Base-by-base conservation (phyloP, 768 basidiomycete genomes). In the Psilocybe subaeruginosa region DNA sequence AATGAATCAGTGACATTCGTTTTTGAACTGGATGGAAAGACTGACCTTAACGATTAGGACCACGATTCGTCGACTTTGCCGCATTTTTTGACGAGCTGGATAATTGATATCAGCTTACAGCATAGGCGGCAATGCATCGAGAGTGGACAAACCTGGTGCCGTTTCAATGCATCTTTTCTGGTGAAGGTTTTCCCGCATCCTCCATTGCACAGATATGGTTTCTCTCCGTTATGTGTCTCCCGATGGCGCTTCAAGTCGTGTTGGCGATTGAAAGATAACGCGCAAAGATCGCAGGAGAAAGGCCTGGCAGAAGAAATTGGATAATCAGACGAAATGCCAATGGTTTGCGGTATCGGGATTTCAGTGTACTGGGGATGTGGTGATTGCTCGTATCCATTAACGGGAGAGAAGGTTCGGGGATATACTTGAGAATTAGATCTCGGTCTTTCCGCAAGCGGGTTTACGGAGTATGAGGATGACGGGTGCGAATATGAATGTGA, bases 171-270 rank as follows among this genome's bases (percentile, higher is more conserved):
- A 70, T 93, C 92, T 76, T 93, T 92, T 65, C 92, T 83, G 52
- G 91, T 93, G 70, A 93, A 93, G 2, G 91, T 92, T 79, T 93
- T 93, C 51, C 90, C 91, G 61, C 92, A 93, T 47, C 89, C 89
- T 11, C 90, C 91, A 66, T 92, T 92, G 74, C 92, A 93, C 16
- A 86, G 73, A 75, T 86, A 93, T 8, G 92, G 91, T 72, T 92
- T 93, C 73, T 93, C 91, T 39, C 91, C 91, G 4, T 89, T 89
- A 75, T 93, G 92, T 27, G 90, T 93, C 67, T 93, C 91, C 64
- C 89, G 81, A 75, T 94, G 92, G 37, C 92, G 84, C 71, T 93
- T 93, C 70, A 93, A 73, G 72, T 94, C 92, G 70, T 94, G 92
- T 71, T 91, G 90, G 47, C 92, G 85, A 70, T 92, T 92, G 78